Evolutionary conservation across 495 filamentous ascomycete genomes (phyloP).

Genomic region (Aspergillus mulundensis): DNA sequence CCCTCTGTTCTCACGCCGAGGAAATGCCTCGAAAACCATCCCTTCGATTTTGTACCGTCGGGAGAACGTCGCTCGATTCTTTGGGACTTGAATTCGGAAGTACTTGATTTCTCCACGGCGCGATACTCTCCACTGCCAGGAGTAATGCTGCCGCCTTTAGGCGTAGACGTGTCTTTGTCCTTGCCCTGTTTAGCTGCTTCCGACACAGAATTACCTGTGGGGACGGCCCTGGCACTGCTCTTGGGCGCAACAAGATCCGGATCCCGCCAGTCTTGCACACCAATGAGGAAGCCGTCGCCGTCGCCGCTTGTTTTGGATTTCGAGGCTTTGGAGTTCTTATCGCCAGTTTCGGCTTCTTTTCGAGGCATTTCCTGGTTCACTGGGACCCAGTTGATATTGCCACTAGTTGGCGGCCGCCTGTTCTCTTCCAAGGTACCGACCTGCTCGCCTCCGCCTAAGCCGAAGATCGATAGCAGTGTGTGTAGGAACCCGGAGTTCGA

Average conservation of each 20-base stretch:
- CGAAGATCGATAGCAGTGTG: constrained; percentile 50
- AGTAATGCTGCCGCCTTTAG: constrained; percentile 67
- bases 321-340: constrained; percentile 18
- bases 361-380: constrained; percentile 49
- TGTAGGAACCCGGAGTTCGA: constrained; percentile 51
- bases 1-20: constrained; percentile 24
- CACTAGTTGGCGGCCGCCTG: constrained; percentile 74
- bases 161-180: constrained; percentile 29
- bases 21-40: constrained; percentile 39
- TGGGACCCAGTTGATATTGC: constrained; percentile 73
- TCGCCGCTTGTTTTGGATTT: constrained; percentile 24
- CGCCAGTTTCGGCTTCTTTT: constrained; percentile 5
- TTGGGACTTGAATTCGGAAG: constrained; percentile 16
- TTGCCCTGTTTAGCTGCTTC: constrained; percentile 23
- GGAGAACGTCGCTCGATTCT: neutral
- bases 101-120: constrained; percentile 31
- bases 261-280: constrained; percentile 89
- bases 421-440: constrained; percentile 46
- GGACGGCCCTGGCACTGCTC: constrained; percentile 24
- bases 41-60: neutral
- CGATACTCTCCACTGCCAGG: constrained; percentile 75
- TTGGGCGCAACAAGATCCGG: constrained; percentile 62
- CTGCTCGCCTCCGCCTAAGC: constrained; percentile 35
- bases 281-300: constrained; percentile 79
- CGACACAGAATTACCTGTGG: constrained; percentile 22